A percentile compares a stretch with the other conserved stretches of the same genome.
phyloP scores from a whole-genome alignment of 306 rosid species.

The Quercus aquifolioides region DNA sequence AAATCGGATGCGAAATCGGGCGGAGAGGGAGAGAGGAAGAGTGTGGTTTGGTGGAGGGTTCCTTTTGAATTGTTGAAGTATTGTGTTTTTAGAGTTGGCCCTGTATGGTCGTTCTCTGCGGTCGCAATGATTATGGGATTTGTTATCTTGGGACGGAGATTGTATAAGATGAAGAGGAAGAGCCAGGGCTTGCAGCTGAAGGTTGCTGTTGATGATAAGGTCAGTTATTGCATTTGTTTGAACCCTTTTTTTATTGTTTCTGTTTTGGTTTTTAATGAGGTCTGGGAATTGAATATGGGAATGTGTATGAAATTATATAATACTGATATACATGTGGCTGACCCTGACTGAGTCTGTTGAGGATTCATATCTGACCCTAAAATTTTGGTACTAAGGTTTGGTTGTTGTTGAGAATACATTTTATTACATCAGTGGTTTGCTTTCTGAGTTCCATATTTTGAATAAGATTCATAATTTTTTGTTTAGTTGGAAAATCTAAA shows the following conservation, averaged over 20 bases:
- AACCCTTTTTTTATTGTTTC: not conserved
- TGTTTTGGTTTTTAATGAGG: not conserved
- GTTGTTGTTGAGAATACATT: no score
- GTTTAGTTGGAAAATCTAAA: no score
- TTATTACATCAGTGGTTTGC: not conserved
- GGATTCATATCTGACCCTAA: not conserved
- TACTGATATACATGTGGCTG: no score
- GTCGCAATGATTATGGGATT: constrained; percentile 82
- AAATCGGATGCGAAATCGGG: constrained; percentile 24
- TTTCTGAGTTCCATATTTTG: not conserved
- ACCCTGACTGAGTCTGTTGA: not conserved
- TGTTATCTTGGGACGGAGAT: constrained; percentile 62
- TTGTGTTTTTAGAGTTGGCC: constrained; percentile 64
- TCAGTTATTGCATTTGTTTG: constrained; percentile 20
- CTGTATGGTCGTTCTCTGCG: constrained; percentile 76
- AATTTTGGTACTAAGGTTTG: no score
- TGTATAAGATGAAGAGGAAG: constrained; percentile 75
- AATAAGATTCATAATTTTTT: not conserved
- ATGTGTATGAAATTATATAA: not conserved
- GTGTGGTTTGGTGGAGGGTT: constrained; percentile 82
- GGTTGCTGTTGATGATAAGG: constrained; percentile 91
- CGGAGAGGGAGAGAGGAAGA: constrained; percentile 37
- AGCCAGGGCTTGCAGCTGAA: constrained; percentile 72
- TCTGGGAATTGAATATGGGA: not conserved
- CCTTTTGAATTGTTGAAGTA: constrained; percentile 76